Percentiles rank a stretch among this genome's conserved stretches.
These are phyloP conservation scores for Trypanosoma congolense DNA, from an alignment of 208 protist species.

Conservation along the genomic window DNA sequence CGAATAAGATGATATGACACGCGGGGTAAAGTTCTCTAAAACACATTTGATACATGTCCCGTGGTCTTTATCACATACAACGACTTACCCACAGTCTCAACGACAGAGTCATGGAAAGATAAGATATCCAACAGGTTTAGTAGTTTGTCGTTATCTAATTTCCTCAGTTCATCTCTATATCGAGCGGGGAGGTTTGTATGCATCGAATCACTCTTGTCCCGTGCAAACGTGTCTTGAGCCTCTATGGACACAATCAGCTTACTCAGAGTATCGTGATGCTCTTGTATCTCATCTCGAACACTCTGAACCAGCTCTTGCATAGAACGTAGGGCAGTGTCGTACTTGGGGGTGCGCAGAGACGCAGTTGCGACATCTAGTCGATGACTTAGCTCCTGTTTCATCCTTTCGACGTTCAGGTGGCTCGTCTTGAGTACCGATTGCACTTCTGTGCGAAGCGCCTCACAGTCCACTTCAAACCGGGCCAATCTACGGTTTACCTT, in stretches of 20 bases:
- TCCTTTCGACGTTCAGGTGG: slow-evolving; percentile 56
- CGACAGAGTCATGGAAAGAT: slow-evolving; percentile 69
- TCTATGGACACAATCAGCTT: slow-evolving; percentile 74
- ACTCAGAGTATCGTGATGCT: slow-evolving; percentile 62
- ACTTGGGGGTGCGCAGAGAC: slow-evolving; percentile 64
- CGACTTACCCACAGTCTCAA: slow-evolving; percentile 72
- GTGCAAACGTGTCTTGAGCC: slow-evolving; percentile 66
- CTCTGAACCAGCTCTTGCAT: slow-evolving; percentile 54
- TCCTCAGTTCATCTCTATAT: slow-evolving; percentile 64
- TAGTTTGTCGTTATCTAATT: slow-evolving; percentile 66
- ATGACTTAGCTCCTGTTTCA: slow-evolving; percentile 67
- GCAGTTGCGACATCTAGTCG: slow-evolving; percentile 65
- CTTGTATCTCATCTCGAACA: slow-evolving; percentile 66
- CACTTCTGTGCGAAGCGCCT: slow-evolving; percentile 52
- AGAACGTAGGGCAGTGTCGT: slow-evolving; percentile 63
- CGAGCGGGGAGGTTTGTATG: slow-evolving; percentile 63
- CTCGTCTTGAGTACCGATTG: slow-evolving; percentile 39
- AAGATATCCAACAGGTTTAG: slow-evolving; percentile 81
- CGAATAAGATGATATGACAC: neutral
- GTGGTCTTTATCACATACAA: slow-evolving; percentile 61
- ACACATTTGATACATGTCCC: slow-evolving; percentile 50
- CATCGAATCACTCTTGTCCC: slow-evolving; percentile 69
- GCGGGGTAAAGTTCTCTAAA: slow-evolving; percentile 16
- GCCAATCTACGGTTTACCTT: slow-evolving; percentile 49
- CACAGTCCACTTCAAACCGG: slow-evolving; percentile 59